Base-by-base conservation (phyloP, 257 asterid genomes). In the Jacaranda mimosifolia region DNA sequence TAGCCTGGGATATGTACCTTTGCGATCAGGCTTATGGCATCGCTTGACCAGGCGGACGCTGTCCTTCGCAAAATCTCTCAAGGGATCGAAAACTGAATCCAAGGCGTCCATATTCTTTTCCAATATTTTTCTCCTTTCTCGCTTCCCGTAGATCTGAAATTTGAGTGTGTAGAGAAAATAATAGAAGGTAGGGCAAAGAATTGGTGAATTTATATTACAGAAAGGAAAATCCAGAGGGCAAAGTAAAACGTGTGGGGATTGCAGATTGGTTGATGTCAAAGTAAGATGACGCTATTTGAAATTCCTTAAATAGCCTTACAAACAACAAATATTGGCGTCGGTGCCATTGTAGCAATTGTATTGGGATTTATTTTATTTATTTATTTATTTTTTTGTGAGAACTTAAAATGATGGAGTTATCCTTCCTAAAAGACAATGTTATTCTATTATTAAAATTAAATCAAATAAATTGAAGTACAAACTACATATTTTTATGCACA, bases 21-120 rank as follows among this genome's bases (percentile, higher is more conserved):
- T 85, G 60, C 87, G 87, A 83, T 85, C 89, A 15, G 85, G 87
- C 83, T 82, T 85, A 79, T 85, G 89, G 81, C 85, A 85, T 40
- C 85, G 76, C 76, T 84, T 84, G 72, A 80, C 87, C 17, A 80
- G 83, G 69, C 87, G 87, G 74, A 77, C 71, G 76, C 85, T 84
- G 73, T 84, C 83, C 83, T 81, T 84, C n/a, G 85, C 55, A 74
- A 84, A 84, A 65, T 81, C 88, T 71, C 88, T 77, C 13, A 81
- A 68, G 39, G 85, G 83, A 81, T 84, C 88, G 83, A 84, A 76
- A 19, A 85, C 87, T 32, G 81, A 74, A 75, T 85, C 87, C 52
- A 85, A 7, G 15, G 89, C 85, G 40, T 85, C 89, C 89, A 85
- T 82, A 7, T 58, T 39, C 10, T 40, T 36, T 71, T 38, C 19